Percentiles rank a stretch among this genome's conserved stretches.
Evolutionary conservation across 495 filamentous ascomycete species (phyloP).

Genomic region (Hypoxylon crocopeplum): DNA sequence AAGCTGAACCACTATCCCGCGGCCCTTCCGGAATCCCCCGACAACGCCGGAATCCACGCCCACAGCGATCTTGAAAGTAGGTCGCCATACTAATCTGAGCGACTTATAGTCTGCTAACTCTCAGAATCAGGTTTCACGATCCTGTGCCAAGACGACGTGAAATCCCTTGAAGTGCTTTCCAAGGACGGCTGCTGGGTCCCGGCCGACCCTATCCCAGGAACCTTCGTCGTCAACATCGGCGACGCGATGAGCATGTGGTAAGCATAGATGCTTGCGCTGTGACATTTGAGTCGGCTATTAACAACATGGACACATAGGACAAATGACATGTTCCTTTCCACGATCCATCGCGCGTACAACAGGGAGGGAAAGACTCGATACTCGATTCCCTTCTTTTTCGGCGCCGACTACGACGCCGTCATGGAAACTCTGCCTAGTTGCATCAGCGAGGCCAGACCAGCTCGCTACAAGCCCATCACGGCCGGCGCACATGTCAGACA

Average conservation of each 20-base stretch:
- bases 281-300: too few species aligned
- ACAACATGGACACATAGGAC: conserved; percentile 56
- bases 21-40: not conserved
- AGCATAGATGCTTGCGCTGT: too few species aligned
- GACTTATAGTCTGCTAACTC: too few species aligned
- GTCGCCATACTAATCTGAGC: not conserved
- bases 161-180: conserved; percentile 62
- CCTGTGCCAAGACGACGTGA: conserved; percentile 60
- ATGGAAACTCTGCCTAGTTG: conserved; percentile 4
- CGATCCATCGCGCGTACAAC: conserved; percentile 66
- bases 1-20: conserved; percentile 6
- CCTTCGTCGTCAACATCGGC: conserved; percentile 71
- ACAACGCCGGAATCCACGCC: not conserved
- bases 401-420: conserved; percentile 56
- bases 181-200: conserved; percentile 64
- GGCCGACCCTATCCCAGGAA: conserved; percentile 60
- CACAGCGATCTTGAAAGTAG: conserved; percentile 3
- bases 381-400: conserved; percentile 71
- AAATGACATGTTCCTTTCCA: conserved; percentile 66
- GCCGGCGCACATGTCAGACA: not conserved
- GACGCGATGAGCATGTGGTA: conserved; percentile 42
- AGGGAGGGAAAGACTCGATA: conserved; percentile 51
- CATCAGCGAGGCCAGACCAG: conserved; percentile 3
- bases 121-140: conserved; percentile 53
- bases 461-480: conserved; percentile 3